phyloP scores from a whole-genome alignment of 148 eudicot species.

The Beta vulgaris region DNA sequence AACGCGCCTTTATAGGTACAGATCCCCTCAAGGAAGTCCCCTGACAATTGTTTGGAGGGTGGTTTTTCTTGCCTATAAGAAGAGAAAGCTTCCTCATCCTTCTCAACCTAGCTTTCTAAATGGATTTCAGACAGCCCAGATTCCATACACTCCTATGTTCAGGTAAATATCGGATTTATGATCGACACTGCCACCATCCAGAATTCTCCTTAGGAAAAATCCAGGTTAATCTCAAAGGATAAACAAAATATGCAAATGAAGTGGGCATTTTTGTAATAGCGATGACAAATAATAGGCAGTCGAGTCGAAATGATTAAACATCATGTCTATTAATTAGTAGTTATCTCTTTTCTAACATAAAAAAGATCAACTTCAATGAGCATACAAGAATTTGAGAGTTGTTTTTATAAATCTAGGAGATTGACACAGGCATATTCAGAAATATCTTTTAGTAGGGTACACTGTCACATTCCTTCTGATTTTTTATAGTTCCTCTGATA shows the following conservation, averaged over 20 bases:
- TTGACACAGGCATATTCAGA: not conserved
- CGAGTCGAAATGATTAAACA: no score
- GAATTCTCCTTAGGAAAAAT: no score
- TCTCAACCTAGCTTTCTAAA: constrained; percentile 57
- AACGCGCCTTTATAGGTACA: constrained; percentile 59
- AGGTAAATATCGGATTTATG: constrained; percentile 40
- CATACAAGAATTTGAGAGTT: no score
- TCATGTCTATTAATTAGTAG: no score
- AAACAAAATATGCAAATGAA: no score
- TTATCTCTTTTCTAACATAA: no score
- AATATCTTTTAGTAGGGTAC: constrained; percentile 6
- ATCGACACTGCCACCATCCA: no score
- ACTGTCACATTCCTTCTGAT: not conserved
- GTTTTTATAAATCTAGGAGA: no score
- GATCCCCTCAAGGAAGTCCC: constrained; percentile 84
- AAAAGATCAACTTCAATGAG: no score
- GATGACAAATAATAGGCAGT: no score
- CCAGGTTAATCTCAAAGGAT: no score
- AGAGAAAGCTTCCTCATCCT: constrained; percentile 57
- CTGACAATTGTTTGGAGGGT: constrained; percentile 90
- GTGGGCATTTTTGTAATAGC: no score
- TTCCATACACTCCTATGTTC: constrained; percentile 52
- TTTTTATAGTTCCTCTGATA: not conserved
- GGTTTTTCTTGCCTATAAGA: constrained; percentile 65
- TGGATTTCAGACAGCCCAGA: constrained; percentile 51